These are phyloP conservation scores for Petunia hybrid DNA, from an alignment of 305 asterid species.

Conservation along the genomic window DNA sequence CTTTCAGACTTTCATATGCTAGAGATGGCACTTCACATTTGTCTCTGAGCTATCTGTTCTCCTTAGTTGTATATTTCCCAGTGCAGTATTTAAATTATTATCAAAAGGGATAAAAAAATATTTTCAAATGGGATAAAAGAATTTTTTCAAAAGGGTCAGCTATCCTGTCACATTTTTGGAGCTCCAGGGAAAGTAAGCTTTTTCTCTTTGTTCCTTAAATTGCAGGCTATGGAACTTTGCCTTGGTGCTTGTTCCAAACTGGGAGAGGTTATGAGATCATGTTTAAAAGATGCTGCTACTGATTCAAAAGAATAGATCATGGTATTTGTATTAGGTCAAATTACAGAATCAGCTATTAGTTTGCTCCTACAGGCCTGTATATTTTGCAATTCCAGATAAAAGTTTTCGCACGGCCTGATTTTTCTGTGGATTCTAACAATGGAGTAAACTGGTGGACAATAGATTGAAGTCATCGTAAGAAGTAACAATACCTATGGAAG, in stretches of 20 bases:
- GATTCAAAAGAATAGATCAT: constrained; percentile 25
- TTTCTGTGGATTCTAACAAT: too few relatives aligned
- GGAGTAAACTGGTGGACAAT: too few relatives aligned
- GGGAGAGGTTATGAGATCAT: constrained; percentile 33
- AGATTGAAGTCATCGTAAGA: too few relatives aligned
- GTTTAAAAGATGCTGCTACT: constrained; percentile 23
- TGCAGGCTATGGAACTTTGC: constrained; percentile 36
- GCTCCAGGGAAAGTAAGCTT: not conserved
- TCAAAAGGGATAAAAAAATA: not conserved
- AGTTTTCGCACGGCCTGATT: too few relatives aligned
- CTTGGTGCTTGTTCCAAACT: constrained; percentile 34
- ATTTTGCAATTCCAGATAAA: too few relatives aligned
- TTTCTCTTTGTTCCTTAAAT: not conserved
- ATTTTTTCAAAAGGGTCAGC: not conserved
- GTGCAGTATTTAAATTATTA: not conserved
- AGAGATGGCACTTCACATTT: not conserved
- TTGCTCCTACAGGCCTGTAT: too few relatives aligned
- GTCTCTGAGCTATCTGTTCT: not conserved
- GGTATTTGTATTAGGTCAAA: not conserved
- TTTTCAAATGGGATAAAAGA: too few relatives aligned
- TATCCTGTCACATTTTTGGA: not conserved
- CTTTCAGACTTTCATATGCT: not conserved
- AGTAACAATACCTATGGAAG: too few relatives aligned
- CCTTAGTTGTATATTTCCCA: not conserved
- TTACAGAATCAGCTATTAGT: too few relatives aligned